These are phyloP conservation scores for Ophiostoma sp. DNA, from an alignment of 2,329 filamentous ascomycete species.

Conservation along the genomic window DNA sequence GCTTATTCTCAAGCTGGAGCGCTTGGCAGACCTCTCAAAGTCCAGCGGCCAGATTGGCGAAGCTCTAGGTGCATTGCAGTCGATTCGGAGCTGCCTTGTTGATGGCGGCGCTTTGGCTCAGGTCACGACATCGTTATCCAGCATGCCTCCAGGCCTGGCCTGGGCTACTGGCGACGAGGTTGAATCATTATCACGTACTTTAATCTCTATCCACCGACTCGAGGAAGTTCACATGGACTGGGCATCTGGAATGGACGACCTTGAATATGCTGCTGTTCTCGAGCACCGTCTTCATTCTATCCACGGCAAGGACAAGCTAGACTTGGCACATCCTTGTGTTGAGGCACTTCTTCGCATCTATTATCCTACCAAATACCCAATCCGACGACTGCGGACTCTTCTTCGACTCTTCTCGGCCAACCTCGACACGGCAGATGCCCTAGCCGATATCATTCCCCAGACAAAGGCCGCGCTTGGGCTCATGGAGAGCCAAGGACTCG, in stretches of 20 bases:
- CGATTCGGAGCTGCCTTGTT: slow-evolving; percentile 58
- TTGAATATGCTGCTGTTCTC: slow-evolving; percentile 52
- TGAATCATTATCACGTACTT: slow-evolving; percentile 51
- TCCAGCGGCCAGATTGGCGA: slow-evolving; percentile 49
- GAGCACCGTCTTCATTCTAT: slow-evolving; percentile 55
- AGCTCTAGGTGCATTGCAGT: slow-evolving; percentile 52
- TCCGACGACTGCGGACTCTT: slow-evolving; percentile 49
- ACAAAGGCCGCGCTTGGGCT: slow-evolving; percentile 37
- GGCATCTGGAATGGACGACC: slow-evolving; percentile 47
- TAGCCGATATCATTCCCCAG: slow-evolving; percentile 38
- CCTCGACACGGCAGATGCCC: slow-evolving; percentile 41
- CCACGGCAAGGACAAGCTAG: slow-evolving; percentile 31
- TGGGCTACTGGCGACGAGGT: slow-evolving; percentile 50
- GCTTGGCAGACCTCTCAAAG: slow-evolving; percentile 57
- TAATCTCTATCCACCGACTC: slow-evolving; percentile 56
- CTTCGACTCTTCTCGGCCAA: slow-evolving; percentile 45
- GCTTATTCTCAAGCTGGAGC: slow-evolving; percentile 59
- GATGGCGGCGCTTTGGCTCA: slow-evolving; percentile 51
- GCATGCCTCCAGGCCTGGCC: slow-evolving; percentile 45
- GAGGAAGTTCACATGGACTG: slow-evolving; percentile 53
- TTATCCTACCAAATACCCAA: slow-evolving; percentile 44
- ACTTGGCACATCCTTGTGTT: slow-evolving; percentile 43
- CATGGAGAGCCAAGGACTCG: slow-evolving; percentile 36
- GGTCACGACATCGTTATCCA: slow-evolving; percentile 47
- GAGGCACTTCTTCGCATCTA: slow-evolving; percentile 47